Evolutionary conservation across 2,329 filamentous ascomycete species (phyloP).

Genomic region (Colletotrichum spaethianum): DNA sequence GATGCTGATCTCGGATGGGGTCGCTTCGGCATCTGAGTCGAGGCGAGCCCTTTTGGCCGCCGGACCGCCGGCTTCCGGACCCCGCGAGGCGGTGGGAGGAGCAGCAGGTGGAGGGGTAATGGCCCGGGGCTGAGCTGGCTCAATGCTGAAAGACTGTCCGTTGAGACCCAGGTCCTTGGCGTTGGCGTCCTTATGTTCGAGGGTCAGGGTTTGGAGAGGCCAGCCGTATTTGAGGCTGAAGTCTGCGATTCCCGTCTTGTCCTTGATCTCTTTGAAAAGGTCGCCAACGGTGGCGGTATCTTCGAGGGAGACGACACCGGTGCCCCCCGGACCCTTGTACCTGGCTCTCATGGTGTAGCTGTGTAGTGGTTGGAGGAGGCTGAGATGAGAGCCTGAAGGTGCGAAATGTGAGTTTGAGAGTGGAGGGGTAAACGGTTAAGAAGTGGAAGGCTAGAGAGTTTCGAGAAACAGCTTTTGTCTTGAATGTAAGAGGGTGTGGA

Average conservation of each 20-base stretch:
- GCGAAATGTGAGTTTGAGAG: not conserved
- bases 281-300: slow-evolving; percentile 77
- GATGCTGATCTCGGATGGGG: slow-evolving; percentile 50
- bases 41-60: slow-evolving; percentile 14
- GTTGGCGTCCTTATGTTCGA: slow-evolving; percentile 65
- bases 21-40: slow-evolving; percentile 15
- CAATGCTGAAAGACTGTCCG: slow-evolving; percentile 66
- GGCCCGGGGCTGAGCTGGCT: slow-evolving; percentile 48
- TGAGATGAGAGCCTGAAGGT: not conserved
- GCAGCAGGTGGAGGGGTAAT: slow-evolving; percentile 36
- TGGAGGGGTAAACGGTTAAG: not conserved
- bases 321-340: slow-evolving; percentile 81
- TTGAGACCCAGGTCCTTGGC: slow-evolving; percentile 64
- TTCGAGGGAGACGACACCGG: slow-evolving; percentile 77
- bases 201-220: slow-evolving; percentile 79
- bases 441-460: not conserved
- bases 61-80: slow-evolving; percentile 21
- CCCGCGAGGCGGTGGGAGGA: slow-evolving; percentile 24
- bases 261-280: slow-evolving; percentile 72
- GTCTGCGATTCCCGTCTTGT: slow-evolving; percentile 73
- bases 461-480: not conserved
- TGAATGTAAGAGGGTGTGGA: not conserved
- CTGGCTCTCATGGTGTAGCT: slow-evolving; percentile 72
- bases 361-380: not conserved
- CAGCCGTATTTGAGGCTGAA: slow-evolving; percentile 90